Conservation (phyloP, 495 filamentous ascomycete genomes). For the Barbatosphaeria neglecta region DNA sequence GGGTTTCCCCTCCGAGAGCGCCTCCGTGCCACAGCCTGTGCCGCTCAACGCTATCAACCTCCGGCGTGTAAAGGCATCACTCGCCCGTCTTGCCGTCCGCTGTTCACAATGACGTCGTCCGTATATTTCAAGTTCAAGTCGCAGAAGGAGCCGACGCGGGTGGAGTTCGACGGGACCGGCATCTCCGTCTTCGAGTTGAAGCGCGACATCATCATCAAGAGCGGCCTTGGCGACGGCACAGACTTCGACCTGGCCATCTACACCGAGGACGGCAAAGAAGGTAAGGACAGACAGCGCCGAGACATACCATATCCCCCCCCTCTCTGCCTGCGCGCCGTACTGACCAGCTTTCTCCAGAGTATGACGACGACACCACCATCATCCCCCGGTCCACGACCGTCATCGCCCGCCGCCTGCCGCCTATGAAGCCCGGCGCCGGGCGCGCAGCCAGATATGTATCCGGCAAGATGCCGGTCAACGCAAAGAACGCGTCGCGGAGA, state of each 20-base stretch:
- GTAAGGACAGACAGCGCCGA: conserved; percentile 36
- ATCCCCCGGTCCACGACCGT: conserved; percentile 91
- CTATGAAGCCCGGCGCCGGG: conserved; percentile 67
- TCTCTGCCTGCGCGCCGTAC: background rate
- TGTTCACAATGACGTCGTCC: conserved; percentile 75
- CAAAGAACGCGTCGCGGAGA: conserved; percentile 66
- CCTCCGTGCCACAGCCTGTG: too few relatives aligned
- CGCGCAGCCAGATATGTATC: conserved; percentile 91
- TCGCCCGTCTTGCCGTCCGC: conserved; percentile 1
- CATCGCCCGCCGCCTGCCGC: conserved; percentile 78
- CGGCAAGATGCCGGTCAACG: conserved; percentile 87
- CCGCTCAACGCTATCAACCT: too few relatives aligned
- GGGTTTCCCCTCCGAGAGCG: too few relatives aligned
- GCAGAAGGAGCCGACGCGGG: conserved; percentile 84
- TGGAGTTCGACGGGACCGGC: conserved; percentile 95
- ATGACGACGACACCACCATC: conserved; percentile 91
- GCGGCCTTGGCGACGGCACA: conserved; percentile 84
- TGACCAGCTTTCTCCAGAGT: conserved; percentile 47
- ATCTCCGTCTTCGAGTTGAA: conserved; percentile 98
- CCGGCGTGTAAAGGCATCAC: conserved; percentile 1
- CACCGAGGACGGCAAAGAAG: conserved; percentile 81
- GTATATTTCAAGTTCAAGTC: conserved; percentile 99
- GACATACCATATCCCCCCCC: background rate
- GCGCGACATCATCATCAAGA: conserved; percentile 90
- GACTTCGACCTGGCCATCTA: conserved; percentile 95